Percentiles rank a stretch among this genome's conserved stretches.
These are phyloP conservation scores for Suillus plorans DNA, from an alignment of 768 basidiomycete species.

Conservation along the genomic window DNA sequence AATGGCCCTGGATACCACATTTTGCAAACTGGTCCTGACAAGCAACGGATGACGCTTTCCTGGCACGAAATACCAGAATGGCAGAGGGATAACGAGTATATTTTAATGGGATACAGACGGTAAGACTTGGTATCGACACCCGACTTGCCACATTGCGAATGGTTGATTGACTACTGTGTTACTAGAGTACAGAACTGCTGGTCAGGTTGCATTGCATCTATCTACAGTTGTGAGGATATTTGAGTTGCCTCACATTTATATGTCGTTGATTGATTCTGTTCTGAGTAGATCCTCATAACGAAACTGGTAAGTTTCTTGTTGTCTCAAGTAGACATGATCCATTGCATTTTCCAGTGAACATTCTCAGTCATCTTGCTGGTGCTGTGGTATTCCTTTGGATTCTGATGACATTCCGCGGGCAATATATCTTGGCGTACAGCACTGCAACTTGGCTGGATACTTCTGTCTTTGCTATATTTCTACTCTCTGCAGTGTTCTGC, in stretches of 20 bases:
- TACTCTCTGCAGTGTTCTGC: constrained; percentile 72
- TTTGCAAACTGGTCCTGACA: constrained; percentile 4
- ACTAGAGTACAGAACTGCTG: constrained; percentile 59
- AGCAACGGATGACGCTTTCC: constrained; percentile 31
- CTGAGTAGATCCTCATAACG: constrained; percentile 69
- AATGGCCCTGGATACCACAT: constrained; percentile 10
- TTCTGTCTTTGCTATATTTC: constrained; percentile 61
- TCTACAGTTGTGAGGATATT: constrained; percentile 61
- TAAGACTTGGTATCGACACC: constrained; percentile 28
- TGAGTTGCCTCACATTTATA: constrained; percentile 10
- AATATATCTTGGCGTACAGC: constrained; percentile 50
- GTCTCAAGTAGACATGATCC: constrained; percentile 2
- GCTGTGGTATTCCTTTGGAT: constrained; percentile 60
- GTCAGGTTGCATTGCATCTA: constrained; percentile 59
- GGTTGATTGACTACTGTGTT: constrained; percentile 2
- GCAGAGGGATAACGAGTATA: constrained; percentile 76
- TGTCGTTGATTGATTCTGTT: constrained; percentile 18
- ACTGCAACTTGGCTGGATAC: constrained; percentile 61
- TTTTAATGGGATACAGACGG: constrained; percentile 69
- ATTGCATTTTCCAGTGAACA: constrained; percentile 61
- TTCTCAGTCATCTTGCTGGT: constrained; percentile 78
- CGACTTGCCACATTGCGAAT: constrained; percentile 8
- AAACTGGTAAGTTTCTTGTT: constrained; percentile 51
- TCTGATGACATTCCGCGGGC: constrained; percentile 50
- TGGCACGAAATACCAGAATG: constrained; percentile 67